Evolutionary conservation across 139 green algal genomes (phyloP), one percentile per base, ranked within the genome.

Genomic region (Chlamydomonas sp.): DNA sequence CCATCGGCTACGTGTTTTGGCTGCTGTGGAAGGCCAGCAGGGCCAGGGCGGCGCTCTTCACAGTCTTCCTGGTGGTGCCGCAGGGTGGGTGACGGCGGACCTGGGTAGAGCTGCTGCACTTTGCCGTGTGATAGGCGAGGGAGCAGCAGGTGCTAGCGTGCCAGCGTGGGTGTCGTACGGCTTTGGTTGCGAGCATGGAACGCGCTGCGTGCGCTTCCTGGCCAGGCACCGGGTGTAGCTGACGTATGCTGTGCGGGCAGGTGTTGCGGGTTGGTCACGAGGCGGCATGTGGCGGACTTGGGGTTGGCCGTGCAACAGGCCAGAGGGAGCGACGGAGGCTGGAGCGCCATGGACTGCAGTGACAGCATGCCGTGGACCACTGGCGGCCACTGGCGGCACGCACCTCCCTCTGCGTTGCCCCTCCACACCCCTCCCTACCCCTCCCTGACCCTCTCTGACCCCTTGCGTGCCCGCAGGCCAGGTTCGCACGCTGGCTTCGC

Each of bases 41-140:
- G 5, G 75, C 86, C n/a, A 86, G 88, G 5, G 63, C 79, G 12
- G 85, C 84, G 16, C 80, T 93, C 1, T 93, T 91, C 90, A 90
- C 83, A 20, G 85, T 91, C 18, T 93, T 91, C 85, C 88, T 93
- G 4, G 81, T 90, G 9, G 84, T 93, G n/a, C 90, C 88, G 5
- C 83, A 93, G 83, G 85, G 86, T 83, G 5, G 71, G 85, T 5
- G 73, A 73, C 69, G 79, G 89, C 63, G 88, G 66, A 3, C 71
- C 88, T 6, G 88, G 88, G 16, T 81, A 88, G 18, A 60, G 10
- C 49, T 79, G 84, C 8, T 49, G 31, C 31, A 49, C 31, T 49
- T 49, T 49, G 31, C 31, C 31, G 31, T 49, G 31, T 49, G 31
- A 49, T 49, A 49, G 82, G 84, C 1, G 82, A 91, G 31, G 49